Evolutionary conservation across 1,139 yeast species (phyloP).

Genomic region (Geotrichum histeridarum): DNA sequence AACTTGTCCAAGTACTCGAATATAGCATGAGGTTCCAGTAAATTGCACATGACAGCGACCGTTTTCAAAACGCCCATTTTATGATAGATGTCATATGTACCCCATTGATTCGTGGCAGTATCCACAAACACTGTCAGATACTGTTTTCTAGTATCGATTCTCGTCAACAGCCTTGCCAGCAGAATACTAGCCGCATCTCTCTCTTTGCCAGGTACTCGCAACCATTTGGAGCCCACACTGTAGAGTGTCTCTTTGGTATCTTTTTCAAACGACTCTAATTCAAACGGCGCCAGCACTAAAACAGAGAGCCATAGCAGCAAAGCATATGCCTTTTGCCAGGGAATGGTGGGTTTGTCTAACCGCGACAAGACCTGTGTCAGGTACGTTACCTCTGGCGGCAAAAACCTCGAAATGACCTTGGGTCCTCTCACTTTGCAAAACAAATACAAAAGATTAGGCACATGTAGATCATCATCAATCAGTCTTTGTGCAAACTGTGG

Average conservation of each 20-base stretch:
- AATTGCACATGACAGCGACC: slow-evolving; percentile 22
- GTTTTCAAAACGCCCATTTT: slow-evolving; percentile 29
- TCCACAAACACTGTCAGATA: slow-evolving; percentile 24
- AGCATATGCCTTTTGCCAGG: slow-evolving; percentile 56
- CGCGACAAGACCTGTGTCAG: slow-evolving; percentile 15
- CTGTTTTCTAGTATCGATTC: slow-evolving; percentile 35
- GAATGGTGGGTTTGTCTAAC: slow-evolving; percentile 5
- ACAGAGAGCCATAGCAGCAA: slow-evolving; percentile 71
- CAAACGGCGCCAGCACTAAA: slow-evolving; percentile 66
- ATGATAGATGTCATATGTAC: slow-evolving; percentile 15
- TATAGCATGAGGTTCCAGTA: slow-evolving; percentile 20
- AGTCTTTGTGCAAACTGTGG: slow-evolving; percentile 21
- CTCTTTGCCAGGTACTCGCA: slow-evolving; percentile 46
- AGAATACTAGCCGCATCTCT: slow-evolving; percentile 44
- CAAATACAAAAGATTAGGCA: slow-evolving; percentile 43
- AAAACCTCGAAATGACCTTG: slow-evolving; percentile 53
- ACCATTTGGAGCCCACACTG: slow-evolving; percentile 34
- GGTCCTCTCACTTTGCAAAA: slow-evolving; percentile 63
- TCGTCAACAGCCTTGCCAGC: slow-evolving; percentile 41
- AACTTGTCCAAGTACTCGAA: not conserved
- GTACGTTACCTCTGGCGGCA: slow-evolving; percentile 51
- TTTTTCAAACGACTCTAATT: slow-evolving; percentile 43
- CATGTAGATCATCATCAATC: slow-evolving; percentile 1
- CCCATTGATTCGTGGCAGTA: slow-evolving; percentile 10
- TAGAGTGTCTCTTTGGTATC: slow-evolving; percentile 40